phyloP scores from a whole-genome alignment of 495 filamentous ascomycete species.

The Cercophora scortea region DNA sequence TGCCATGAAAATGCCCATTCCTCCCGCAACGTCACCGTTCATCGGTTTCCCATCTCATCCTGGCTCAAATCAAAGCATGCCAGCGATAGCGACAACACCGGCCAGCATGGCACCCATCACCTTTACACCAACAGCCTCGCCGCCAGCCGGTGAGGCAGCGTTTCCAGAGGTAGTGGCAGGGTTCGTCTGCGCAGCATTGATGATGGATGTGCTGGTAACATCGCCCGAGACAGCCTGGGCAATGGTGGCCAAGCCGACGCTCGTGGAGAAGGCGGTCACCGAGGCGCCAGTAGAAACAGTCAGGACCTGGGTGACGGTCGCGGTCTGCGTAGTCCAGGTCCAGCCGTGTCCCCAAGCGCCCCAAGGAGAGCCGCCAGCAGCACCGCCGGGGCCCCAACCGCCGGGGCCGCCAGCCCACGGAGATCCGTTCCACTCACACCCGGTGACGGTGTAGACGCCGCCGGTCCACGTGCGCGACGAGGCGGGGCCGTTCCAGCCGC shows the following conservation, averaged over 20 bases:
- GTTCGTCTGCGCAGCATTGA: conserved; percentile 6
- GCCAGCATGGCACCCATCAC: conserved; percentile 31
- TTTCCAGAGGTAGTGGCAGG: background rate
- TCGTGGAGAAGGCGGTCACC: conserved; percentile 27
- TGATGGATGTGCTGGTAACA: conserved; percentile 22
- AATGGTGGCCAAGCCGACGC: conserved; percentile 27
- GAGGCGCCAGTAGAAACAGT: conserved; percentile 31
- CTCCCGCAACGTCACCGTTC: too few species aligned
- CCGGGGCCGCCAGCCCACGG: conserved; percentile 40
- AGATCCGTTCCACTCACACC: conserved; percentile 37
- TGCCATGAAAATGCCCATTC: too few species aligned
- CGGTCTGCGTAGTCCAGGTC: conserved; percentile 22
- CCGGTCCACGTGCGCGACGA: conserved; percentile 31
- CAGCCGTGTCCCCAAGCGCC: conserved; percentile 38
- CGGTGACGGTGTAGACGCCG: conserved; percentile 39
- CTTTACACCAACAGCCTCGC: conserved; percentile 21
- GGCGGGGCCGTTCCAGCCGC: conserved; percentile 3
- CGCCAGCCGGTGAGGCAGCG: background rate
- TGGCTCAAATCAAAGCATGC: conserved; percentile 23
- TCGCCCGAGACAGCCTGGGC: conserved; percentile 33
- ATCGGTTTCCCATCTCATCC: too few species aligned
- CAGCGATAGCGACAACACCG: conserved; percentile 30
- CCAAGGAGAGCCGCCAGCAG: conserved; percentile 29
- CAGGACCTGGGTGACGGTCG: conserved; percentile 25
- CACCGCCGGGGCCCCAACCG: conserved; percentile 30